phyloP scores from a whole-genome alignment of 2,329 filamentous ascomycete genomes.

The Zarea fungicola region DNA sequence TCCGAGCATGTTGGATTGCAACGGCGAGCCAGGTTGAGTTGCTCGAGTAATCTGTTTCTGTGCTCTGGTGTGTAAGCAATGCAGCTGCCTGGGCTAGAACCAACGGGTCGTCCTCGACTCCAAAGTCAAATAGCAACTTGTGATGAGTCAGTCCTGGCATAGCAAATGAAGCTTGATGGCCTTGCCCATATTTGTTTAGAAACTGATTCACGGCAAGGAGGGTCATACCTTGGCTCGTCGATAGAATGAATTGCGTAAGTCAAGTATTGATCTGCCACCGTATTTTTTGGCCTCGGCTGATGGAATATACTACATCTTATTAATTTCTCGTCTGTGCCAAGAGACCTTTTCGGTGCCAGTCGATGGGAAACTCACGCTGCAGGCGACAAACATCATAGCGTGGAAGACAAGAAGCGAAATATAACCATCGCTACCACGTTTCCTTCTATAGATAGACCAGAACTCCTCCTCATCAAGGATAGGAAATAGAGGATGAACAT shows the following conservation, averaged over 20 bases:
- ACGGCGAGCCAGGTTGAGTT: background rate
- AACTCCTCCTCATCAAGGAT: slow-evolving; percentile 11
- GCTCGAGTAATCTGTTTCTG: background rate
- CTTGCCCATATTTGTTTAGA: too few relatives aligned
- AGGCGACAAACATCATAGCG: background rate
- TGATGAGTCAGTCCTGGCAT: background rate
- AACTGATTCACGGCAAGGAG: too few relatives aligned
- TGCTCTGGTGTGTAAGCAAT: background rate
- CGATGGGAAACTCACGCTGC: background rate
- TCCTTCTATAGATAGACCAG: slow-evolving; percentile 8
- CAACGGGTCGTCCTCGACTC: background rate
- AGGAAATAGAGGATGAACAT: slow-evolving; percentile 12
- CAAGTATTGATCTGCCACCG: background rate
- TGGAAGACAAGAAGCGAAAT: background rate
- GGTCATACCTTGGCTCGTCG: slow-evolving; percentile 1
- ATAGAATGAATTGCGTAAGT: background rate
- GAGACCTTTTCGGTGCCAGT: background rate
- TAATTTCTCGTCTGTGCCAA: background rate
- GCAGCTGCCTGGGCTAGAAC: background rate
- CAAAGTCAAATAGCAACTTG: background rate
- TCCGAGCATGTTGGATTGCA: background rate
- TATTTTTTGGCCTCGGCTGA: background rate
- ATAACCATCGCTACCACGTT: background rate
- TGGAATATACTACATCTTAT: background rate
- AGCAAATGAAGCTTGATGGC: background rate